Conservation (phyloP, 441 rosid genomes). For the Adansonia madagascariensis region DNA sequence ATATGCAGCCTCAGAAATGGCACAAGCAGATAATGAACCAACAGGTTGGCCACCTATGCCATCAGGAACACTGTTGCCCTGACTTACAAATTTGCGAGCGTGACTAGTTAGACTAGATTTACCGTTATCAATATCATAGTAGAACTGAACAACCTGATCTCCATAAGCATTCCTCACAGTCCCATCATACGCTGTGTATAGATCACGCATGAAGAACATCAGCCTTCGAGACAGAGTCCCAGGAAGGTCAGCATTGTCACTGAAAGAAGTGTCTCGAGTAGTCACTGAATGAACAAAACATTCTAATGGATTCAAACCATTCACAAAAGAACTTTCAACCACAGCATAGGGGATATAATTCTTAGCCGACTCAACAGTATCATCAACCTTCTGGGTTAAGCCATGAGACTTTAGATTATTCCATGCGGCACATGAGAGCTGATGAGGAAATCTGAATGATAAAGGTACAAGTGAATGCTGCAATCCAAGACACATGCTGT, state of each 20-base stretch:
- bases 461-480: constrained; percentile 83
- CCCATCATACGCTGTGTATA: constrained; percentile 78
- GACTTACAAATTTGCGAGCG: constrained; percentile 9
- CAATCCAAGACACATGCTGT: constrained; percentile 88
- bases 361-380: constrained; percentile 45
- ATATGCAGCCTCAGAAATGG: constrained; percentile 94
- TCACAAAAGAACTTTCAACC: constrained; percentile 68
- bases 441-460: constrained; percentile 76
- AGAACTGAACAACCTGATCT: constrained; percentile 77
- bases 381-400: constrained; percentile 32
- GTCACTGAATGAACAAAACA: constrained; percentile 90
- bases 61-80: constrained; percentile 27
- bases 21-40: constrained; percentile 85
- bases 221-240: constrained; percentile 84
- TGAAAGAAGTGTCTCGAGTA: constrained; percentile 80
- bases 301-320: constrained; percentile 87
- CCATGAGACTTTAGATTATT: constrained; percentile 49
- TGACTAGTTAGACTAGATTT: constrained; percentile 22
- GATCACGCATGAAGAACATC: constrained; percentile 94
- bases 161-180: constrained; percentile 90
- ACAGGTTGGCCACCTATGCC: constrained; percentile 72
- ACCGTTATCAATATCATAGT: constrained; percentile 47
- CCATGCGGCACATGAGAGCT: constrained; percentile 78
- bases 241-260: constrained; percentile 97
- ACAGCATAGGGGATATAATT: constrained; percentile 79